Base-by-base conservation (phyloP, 2,329 filamentous ascomycete genomes). In the Pyrenochaeta sp. region DNA sequence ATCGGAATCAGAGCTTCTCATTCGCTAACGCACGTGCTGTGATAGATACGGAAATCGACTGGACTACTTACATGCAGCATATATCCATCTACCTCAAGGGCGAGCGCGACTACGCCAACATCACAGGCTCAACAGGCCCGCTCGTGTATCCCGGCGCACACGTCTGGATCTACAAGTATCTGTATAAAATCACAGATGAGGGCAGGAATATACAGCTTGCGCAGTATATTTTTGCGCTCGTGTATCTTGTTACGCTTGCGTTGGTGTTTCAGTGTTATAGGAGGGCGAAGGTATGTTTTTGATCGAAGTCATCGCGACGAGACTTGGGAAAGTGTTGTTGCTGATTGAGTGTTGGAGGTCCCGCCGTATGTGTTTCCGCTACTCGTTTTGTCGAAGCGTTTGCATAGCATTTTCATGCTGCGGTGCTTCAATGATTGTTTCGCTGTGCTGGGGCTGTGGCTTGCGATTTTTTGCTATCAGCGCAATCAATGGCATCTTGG, bases 401-500 rank as follows among this genome's bases (percentile, higher is more conserved):
- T 98, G 27, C 95, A 99, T 78, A 97, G 92, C 77, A 90, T 99
- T 67, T 99, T 95, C 73, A 80, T 99, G 67, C 84, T 99, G 54
- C 88, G 95, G 43, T 90, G 94, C 72, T 99, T 99, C 84, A 99
- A 99, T 79, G 95, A 99, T 79, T 92, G 93, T 67, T 91, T 97
- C 74, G 93, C 93, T 19, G 87, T 90, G 3, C 83, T 95, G 67
- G 92, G 91, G 66, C 84, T 99, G 60, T 98, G 92, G 86, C 76
- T 88, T 19, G 87, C 92, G n/a, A 88, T 98, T 39, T 90, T 87
- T 72, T 82, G 87, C 62, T 91, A 93, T 74, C 92, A 97, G 80
- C 86, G 85, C 45, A 84, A 88, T 32, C 81, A 84, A 56, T 97
- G 91, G 91, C 88, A 88, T 27, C 69, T 90, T 0, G 95, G 89